Base-by-base conservation (phyloP, 768 basidiomycete species). In the Hygrocybe punicea region DNA sequence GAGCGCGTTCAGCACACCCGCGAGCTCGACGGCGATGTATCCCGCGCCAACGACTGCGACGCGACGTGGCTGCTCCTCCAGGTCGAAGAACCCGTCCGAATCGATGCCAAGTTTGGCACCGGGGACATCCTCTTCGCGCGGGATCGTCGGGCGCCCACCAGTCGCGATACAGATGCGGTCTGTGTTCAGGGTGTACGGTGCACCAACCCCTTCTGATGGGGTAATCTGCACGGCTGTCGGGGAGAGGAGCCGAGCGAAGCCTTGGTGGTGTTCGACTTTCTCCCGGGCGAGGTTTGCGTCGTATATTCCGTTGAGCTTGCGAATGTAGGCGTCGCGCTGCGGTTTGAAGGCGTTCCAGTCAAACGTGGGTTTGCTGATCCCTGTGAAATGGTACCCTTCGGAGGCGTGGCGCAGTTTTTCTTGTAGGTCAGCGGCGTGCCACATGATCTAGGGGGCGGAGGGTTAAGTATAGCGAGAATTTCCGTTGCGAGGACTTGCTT, bases 381-480 rank as follows among this genome's bases (percentile, higher is more conserved):
- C 87, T 58, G 81, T 79, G 66, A 90, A 87, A 51, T 86, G 81
- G 72, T 89, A 92, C 16, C 83, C 85, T n/a, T 79, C 69, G 14
- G 81, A 78, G 57, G 94, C 91, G 62, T 90, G 83, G 24, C 79
- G 78, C 34, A 98, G 73, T 70, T 87, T 91, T 66, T 98, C 95
- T 29, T 88, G 86, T 56, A 93, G 75, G 73, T 95, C 92, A 24
- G 91, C 90, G 39, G 93, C 92, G 60, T 94, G 89, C 96, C 96
- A 99, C 96, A 98, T 98, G 55, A 99, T 86, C 92, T 96, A 56
- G n/a, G n/a, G n/a, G n/a, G n/a, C n/a, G n/a, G n/a, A n/a, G n/a
- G n/a, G n/a, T n/a, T 52, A 39, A 33, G 19, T 9, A 46, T 49
- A 35, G 13, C 1, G 37, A 42, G 55, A 23, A 44, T 34, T 29